These are phyloP conservation scores for Terfezia boudieri DNA, from an alignment of 495 filamentous ascomycete genomes.

Conservation along the genomic window DNA sequence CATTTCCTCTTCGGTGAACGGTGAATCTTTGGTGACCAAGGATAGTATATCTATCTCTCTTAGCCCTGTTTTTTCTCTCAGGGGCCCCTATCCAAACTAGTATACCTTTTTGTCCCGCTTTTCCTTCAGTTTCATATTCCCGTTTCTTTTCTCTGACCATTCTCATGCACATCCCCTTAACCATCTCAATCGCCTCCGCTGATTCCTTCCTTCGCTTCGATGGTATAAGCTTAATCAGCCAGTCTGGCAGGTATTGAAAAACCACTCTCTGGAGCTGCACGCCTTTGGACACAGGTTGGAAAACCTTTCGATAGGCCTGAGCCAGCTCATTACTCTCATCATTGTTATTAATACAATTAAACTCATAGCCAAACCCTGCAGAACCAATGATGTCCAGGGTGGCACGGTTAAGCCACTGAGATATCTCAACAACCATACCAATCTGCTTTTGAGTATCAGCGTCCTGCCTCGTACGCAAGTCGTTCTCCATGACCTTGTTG, in stretches of 20 bases:
- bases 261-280: not conserved
- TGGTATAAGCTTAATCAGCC: not conserved
- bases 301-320: slow-evolving; percentile 40
- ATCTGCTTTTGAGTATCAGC: slow-evolving; percentile 21
- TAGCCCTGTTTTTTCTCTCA: not conserved
- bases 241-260: not conserved
- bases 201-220: slow-evolving; percentile 2
- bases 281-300: slow-evolving; percentile 12
- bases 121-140: not conserved
- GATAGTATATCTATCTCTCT: not conserved
- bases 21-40: not conserved
- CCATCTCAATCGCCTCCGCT: slow-evolving; percentile 9
- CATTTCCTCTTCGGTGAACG: slow-evolving; percentile 44
- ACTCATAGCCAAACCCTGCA: slow-evolving; percentile 62
- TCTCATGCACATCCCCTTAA: not conserved
- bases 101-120: not conserved
- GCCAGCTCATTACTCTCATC: slow-evolving; percentile 25
- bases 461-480: slow-evolving; percentile 12
- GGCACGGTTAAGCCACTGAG: slow-evolving; percentile 28
- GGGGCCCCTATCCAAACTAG: not conserved
- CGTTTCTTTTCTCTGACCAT: not conserved
- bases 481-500: slow-evolving; percentile 1
- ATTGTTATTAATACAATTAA: slow-evolving; percentile 42
- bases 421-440: slow-evolving; percentile 1
- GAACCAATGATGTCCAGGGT: slow-evolving; percentile 77